phyloP scores from a whole-genome alignment of 176 grass and related monocot species.

The Cenchrus fungigraminus region DNA sequence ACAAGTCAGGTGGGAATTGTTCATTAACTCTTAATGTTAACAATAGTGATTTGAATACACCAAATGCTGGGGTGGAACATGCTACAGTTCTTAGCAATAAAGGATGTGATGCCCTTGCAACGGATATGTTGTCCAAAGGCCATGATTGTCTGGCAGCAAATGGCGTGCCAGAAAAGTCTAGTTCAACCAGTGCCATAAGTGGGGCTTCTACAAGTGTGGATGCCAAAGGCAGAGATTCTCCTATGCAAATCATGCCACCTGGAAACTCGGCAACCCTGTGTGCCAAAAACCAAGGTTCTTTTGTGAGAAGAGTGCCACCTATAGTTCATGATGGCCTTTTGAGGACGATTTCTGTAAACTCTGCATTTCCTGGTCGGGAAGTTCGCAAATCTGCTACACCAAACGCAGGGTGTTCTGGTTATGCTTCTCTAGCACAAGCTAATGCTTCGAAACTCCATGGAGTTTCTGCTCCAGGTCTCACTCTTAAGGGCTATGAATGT shows the following conservation, averaged over 20 bases:
- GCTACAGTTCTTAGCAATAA: slow-evolving; percentile 15
- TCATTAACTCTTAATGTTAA: slow-evolving; percentile 33
- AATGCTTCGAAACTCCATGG: slow-evolving; percentile 21
- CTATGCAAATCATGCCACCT: slow-evolving; percentile 26
- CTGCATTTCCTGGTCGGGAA: slow-evolving; percentile 32
- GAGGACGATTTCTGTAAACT: slow-evolving; percentile 40
- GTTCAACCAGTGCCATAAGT: slow-evolving; percentile 13
- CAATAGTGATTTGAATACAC: slow-evolving; percentile 25
- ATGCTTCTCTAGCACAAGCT: slow-evolving; percentile 36
- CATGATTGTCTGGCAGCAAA: slow-evolving; percentile 17
- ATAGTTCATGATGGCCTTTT: slow-evolving; percentile 37
- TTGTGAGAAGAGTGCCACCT: slow-evolving; percentile 45
- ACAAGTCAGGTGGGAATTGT: slow-evolving; percentile 18
- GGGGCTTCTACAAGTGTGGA: slow-evolving; percentile 29
- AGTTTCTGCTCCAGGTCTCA: slow-evolving; percentile 14
- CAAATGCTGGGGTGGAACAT: slow-evolving; percentile 27
- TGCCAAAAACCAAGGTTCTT: slow-evolving; percentile 42
- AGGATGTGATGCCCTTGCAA: slow-evolving; percentile 28
- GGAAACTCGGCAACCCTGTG: slow-evolving; percentile 13
- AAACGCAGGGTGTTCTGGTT: slow-evolving; percentile 4
- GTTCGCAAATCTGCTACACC: slow-evolving; percentile 17
- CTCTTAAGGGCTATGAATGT: slow-evolving; percentile 32
- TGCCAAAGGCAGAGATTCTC: slow-evolving; percentile 23
- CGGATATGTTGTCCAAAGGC: not conserved
- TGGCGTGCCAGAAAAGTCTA: slow-evolving; percentile 36